Base-by-base conservation (phyloP, 2,329 filamentous ascomycete genomes). In the Diaporthe eres region DNA sequence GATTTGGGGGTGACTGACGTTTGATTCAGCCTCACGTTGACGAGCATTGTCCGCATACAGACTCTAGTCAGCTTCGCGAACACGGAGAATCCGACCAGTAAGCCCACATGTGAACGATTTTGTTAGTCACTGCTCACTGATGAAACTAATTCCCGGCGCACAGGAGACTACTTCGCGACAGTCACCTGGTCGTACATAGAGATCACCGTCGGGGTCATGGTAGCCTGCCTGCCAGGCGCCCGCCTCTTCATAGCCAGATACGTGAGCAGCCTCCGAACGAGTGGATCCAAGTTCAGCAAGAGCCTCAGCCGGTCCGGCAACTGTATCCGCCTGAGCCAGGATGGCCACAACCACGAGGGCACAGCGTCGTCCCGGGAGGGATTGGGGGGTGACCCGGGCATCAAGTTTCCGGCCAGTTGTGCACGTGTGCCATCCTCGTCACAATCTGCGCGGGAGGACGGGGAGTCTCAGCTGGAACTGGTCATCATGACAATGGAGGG, bases 1-100 rank as follows among this genome's bases (percentile, higher is more conserved):
- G 22, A 68, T 17, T 2, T 2, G 19, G 22, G 3, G 15, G 5
- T 9, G 15, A 37, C 63, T 68, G 31, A 51, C 63, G 1, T 47
- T n/a, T 22, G 31, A 31, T 28, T 25, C 39, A 81, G 79, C 28
- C 81, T 84, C 61, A 84, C 82, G 9, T 42, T 84, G 22, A 80
- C 84, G 60, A 82, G 80, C 71, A 79, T 82, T 61, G 70, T 83
- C 22, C 80, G 82, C 15, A 78, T 84, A 15, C 76, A 79, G 5
- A 80, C 80, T 3, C 75, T 84, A 13, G 78, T 81, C 34, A 39
- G 37, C 15, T 81, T 83, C 37, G 78, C 80, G 12, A 80, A 78
- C 57, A 81, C 82, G 6, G 61, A 39, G 2, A 83, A 84, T 75
- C 78, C 81, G 2, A 83, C 82, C 0, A 68, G 72, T 74, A 25